Conservation (phyloP, 352 stramenopile genomes). For the Globisporangium echinulatum region DNA sequence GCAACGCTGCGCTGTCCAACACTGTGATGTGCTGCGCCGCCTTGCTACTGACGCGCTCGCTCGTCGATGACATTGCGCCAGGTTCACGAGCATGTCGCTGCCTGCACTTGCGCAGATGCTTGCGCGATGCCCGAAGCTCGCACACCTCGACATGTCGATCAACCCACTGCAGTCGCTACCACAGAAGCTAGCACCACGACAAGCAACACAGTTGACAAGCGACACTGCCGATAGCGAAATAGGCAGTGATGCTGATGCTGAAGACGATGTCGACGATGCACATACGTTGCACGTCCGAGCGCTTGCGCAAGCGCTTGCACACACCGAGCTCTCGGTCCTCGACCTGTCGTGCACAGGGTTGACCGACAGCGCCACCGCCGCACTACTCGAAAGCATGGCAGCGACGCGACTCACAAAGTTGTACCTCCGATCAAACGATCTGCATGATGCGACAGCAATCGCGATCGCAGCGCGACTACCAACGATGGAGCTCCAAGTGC, state of each 20-base stretch:
- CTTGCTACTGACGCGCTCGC: not conserved
- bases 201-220: no score
- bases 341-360: conserved; percentile 48
- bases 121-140: conserved; percentile 19
- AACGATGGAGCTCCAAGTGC: conserved; percentile 17
- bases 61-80: conserved; percentile 2
- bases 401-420: conserved; percentile 19
- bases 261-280: not conserved
- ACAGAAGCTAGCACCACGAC: no score
- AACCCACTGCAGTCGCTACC: conserved; percentile 18
- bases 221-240: no score
- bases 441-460: conserved; percentile 23
- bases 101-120: conserved; percentile 21
- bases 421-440: conserved; percentile 36
- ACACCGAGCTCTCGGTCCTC: conserved; percentile 17
- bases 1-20: not conserved
- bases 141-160: conserved; percentile 43
- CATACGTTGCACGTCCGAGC: conserved; percentile 1
- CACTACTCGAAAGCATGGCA: conserved; percentile 15
- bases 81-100: conserved; percentile 26
- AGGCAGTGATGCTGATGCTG: not conserved
- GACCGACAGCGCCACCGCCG: conserved; percentile 12
- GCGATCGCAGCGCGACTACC: conserved; percentile 17
- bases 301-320: not conserved
- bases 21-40: not conserved